These are phyloP conservation scores for Pholiota conissans DNA, from an alignment of 768 basidiomycete species.

Conservation along the genomic window DNA sequence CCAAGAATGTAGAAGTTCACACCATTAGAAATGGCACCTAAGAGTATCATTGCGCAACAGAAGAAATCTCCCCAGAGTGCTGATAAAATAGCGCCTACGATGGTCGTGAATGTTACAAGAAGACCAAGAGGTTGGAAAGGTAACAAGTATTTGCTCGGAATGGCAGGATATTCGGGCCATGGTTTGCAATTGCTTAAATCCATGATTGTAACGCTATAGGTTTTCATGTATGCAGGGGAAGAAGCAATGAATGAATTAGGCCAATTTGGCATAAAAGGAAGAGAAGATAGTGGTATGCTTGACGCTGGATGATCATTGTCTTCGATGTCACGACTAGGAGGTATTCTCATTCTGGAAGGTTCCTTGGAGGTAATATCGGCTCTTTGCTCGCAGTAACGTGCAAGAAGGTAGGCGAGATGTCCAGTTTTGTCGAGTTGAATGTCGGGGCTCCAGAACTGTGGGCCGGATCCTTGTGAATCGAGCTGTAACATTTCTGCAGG, in stretches of 20 bases:
- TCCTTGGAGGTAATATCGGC: not conserved
- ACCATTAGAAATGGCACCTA: constrained; percentile 15
- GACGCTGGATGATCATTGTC: not conserved
- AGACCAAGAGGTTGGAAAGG: constrained; percentile 7
- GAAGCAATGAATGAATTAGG: not conserved
- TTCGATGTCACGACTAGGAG: not conserved
- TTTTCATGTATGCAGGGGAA: not conserved
- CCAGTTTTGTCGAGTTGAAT: constrained; percentile 13
- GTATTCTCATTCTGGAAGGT: too few relatives aligned
- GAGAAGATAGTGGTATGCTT: too few relatives aligned
- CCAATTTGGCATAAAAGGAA: not conserved
- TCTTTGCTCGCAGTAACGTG: constrained; percentile 4
- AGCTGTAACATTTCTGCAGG: constrained; percentile 16
- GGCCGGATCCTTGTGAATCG: constrained; percentile 13
- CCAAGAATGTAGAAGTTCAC: constrained; percentile 16
- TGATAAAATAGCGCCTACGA: constrained; percentile 9
- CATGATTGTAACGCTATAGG: constrained; percentile 7
- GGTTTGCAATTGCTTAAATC: constrained; percentile 7
- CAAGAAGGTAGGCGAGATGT: constrained; percentile 13
- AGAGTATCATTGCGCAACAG: constrained; percentile 15
- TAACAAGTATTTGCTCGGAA: constrained; percentile 7
- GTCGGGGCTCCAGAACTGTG: constrained; percentile 12
- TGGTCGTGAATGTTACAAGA: constrained; percentile 7
- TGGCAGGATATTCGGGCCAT: constrained; percentile 2
- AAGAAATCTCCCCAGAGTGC: constrained; percentile 16